Evolutionary conservation across 75 land plant species (phyloP), one percentile per base, ranked within the genome.

Genomic region (Pseudotsuga menziesii): DNA sequence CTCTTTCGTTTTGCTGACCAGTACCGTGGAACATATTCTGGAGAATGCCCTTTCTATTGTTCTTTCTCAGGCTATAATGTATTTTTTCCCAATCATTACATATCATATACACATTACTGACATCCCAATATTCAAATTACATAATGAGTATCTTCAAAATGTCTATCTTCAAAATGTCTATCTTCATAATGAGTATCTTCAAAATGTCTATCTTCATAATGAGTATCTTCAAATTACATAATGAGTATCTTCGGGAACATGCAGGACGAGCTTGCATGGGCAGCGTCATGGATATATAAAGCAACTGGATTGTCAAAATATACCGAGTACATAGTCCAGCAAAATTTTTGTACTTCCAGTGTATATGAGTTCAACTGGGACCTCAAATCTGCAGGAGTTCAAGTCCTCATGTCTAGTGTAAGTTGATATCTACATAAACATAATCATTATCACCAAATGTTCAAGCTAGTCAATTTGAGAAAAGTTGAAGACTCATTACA

Each of bases 251-350:
- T 4, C 8, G 20, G 61, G 20, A 55, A 35, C 7, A 73, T 73
- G 64, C 85, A 94, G 97, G 97, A 94, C 80, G 97, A 94, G 78
- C 79, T 93, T 19, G 75, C 89, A 36, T 94, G 97, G 97, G 97
- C 92, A 74, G 94, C 97, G 59, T 64, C 94, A 44, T 94, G 97
- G 97, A 74, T 94, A 57, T 91, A 86, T 78, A 67, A 61, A 7
- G 92, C 97, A 17, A 89, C 94, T n/a, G 76, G 57, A 19, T 80
- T 52, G 11, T 27, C 78, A 14, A 15, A 56, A 1, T 92, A 91
- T 44, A 19, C 77, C 48, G 48, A 88, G 39, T 89, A 77, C 80
- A 86, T 93, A 7, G 57, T 66, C 41, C 84, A 84, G 48, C 84
- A 93, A 20, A 76, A 82, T 63, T 78, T 82, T 36, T 60, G 12